Base-by-base conservation (phyloP, 1,284 basidiomycete genomes). In the Fomes fomentarius region DNA sequence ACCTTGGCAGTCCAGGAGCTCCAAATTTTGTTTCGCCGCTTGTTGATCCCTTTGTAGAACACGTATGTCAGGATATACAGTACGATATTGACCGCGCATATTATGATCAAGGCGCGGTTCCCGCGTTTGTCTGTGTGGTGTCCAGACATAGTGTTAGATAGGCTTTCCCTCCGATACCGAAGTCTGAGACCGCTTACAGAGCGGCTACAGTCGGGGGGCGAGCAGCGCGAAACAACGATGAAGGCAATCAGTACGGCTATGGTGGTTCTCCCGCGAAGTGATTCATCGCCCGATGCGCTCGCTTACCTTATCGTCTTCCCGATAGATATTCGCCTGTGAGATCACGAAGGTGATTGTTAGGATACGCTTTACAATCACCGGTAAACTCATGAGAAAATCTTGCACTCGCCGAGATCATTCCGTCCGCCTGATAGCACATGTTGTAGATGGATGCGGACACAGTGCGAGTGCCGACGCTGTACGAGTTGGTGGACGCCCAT, bases 401-500 rank as follows among this genome's bases (percentile, higher is more conserved):
- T 35, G 12, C 3, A 73, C 77, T 57, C 57, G 82, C 80, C 56
- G 77, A 76, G 35, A 80, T 67, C 39, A 84, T 78, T 6, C 71
- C 75, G 4, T 80, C 78, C 0, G 77, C 77, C 64, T 85, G 83
- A 11, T 85, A 82, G 62, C 80, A 84, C 78, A 87, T 85, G 56
- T 85, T 86, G 64, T 85, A 85, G 40, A 84, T 67, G 2, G 71
- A 74, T 10, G 82, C 82, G 21, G 81, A 83, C 4, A 85, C 71
- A 4, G 83, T 84, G 39, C 83, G 77, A 63, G 77, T 82, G 38
- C 79, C 71, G 1, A 86, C 84, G 50, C 80, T 79, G 60, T 76
- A 75, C 4, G 84, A 85, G 64, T 85, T 85, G 42, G 82, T 74
- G 6, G 83, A 85, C 1, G 78, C 75, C 84, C 84, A 86, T 0